Evolutionary conservation across 1,284 basidiomycete genomes (phyloP).

Genomic region (Peniophora sp.): DNA sequence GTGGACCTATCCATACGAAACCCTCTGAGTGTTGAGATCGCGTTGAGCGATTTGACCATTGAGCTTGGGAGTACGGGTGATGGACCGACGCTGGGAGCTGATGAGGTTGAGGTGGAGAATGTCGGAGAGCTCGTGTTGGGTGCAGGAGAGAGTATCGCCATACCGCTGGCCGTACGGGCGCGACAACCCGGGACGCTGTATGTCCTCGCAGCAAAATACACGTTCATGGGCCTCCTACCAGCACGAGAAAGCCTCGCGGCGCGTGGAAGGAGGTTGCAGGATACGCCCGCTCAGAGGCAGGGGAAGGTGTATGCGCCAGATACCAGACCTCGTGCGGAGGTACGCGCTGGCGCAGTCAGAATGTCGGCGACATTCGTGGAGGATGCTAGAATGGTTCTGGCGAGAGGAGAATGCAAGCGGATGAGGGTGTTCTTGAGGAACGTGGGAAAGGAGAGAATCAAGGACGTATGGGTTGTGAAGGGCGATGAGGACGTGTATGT

Average conservation of each 20-base stretch:
- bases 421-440: slow-evolving; percentile 56
- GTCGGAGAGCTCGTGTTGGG: slow-evolving; percentile 49
- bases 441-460: slow-evolving; percentile 43
- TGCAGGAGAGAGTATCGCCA: slow-evolving; percentile 48
- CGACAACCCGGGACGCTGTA: slow-evolving; percentile 41
- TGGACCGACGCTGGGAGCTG: slow-evolving; percentile 23
- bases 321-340: slow-evolving; percentile 42
- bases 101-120: slow-evolving; percentile 45
- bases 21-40: slow-evolving; percentile 64
- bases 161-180: slow-evolving; percentile 54
- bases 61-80: slow-evolving; percentile 32
- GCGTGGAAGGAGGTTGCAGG: slow-evolving; percentile 61
- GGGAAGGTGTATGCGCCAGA: slow-evolving; percentile 60
- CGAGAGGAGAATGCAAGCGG: slow-evolving; percentile 54
- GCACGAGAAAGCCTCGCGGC: slow-evolving; percentile 50
- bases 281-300: slow-evolving; percentile 61
- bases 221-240: slow-evolving; percentile 63
- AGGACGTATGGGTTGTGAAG: slow-evolving; percentile 62
- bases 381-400: slow-evolving; percentile 39
- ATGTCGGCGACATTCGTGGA: slow-evolving; percentile 50
- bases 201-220: slow-evolving; percentile 49
- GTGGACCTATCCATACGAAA: slow-evolving; percentile 62
- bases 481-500: slow-evolving; percentile 62
- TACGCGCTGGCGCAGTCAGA: slow-evolving; percentile 53
- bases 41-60: slow-evolving; percentile 52